A percentile compares a stretch with the other conserved stretches of the same genome.
These are phyloP conservation scores for Gyrodon lividus DNA, from an alignment of 768 basidiomycete species.

Conservation along the genomic window DNA sequence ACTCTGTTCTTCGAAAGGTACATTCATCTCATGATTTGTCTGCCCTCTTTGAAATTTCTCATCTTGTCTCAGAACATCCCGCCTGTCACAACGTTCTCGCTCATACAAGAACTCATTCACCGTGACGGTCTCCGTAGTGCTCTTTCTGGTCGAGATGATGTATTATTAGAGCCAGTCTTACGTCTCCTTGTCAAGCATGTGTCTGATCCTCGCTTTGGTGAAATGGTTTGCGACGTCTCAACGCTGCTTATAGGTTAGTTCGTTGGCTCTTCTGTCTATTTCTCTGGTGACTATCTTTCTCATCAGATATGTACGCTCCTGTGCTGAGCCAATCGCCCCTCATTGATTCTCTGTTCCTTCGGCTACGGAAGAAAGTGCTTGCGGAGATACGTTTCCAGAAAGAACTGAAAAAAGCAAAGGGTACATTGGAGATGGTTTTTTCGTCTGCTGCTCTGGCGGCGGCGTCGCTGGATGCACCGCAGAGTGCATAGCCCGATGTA, in stretches of 20 bases:
- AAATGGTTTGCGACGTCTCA: slow-evolving; percentile 79
- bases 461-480: slow-evolving; percentile 13
- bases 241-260: slow-evolving; percentile 78
- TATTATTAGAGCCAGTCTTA: slow-evolving; percentile 90
- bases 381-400: slow-evolving; percentile 87
- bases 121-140: slow-evolving; percentile 87
- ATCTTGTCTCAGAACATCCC: slow-evolving; percentile 62
- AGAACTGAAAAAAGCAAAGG: slow-evolving; percentile 78
- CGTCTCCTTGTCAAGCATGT: slow-evolving; percentile 81
- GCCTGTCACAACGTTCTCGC: slow-evolving; percentile 82
- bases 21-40: slow-evolving; percentile 16
- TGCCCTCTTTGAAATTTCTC: background rate
- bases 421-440: slow-evolving; percentile 90
- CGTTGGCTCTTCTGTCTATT: background rate
- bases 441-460: slow-evolving; percentile 48
- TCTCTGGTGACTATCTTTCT: slow-evolving; percentile 5
- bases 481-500: slow-evolving; percentile 16
- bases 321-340: slow-evolving; percentile 93
- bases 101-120: slow-evolving; percentile 91
- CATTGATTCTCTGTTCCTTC: slow-evolving; percentile 82
- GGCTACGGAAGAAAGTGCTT: slow-evolving; percentile 79
- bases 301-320: slow-evolving; percentile 83
- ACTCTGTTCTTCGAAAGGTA: slow-evolving; percentile 86
- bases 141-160: slow-evolving; percentile 88
- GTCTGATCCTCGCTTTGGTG: slow-evolving; percentile 90